A percentile compares a stretch with the other conserved stretches of the same genome.
These are phyloP conservation scores for Eucalyptus dawsonii DNA, from an alignment of 345 rosid species.

Conservation along the genomic window DNA sequence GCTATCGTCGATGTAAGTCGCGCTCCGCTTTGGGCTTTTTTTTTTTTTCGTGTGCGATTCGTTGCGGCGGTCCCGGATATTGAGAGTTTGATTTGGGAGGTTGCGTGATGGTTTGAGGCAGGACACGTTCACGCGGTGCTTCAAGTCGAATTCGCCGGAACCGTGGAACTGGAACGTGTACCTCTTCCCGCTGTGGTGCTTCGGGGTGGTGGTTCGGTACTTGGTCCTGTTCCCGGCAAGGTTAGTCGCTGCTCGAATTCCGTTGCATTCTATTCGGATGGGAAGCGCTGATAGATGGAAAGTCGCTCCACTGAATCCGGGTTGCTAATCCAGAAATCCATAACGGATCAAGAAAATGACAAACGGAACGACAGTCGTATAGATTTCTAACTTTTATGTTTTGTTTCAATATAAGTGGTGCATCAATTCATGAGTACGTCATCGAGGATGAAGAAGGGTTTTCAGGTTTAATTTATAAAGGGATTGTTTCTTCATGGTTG, in stretches of 20 bases:
- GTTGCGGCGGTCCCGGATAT: neutral
- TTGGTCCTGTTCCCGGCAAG: conserved; percentile 77
- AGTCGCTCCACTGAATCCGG: neutral
- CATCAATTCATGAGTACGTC: neutral
- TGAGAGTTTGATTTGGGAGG: neutral
- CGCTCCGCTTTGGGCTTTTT: neutral
- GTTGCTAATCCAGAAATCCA: neutral
- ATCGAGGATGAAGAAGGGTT: neutral
- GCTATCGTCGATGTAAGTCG: conserved; percentile 84
- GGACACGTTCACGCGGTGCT: conserved; percentile 93
- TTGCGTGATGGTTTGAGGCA: conserved; percentile 6
- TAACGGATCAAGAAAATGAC: neutral
- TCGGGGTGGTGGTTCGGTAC: conserved; percentile 74
- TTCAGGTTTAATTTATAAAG: neutral
- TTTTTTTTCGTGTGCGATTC: neutral
- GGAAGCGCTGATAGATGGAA: neutral
- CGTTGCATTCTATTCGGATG: neutral
- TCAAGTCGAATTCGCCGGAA: conserved; percentile 88
- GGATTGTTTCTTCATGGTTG: neutral
- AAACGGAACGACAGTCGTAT: neutral
- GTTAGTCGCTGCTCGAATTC: conserved; percentile 15
- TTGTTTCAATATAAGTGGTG: neutral
- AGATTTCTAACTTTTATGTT: neutral
- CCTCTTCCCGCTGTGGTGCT: conserved; percentile 89
- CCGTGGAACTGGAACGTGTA: conserved; percentile 98